These are phyloP conservation scores for Penicillium diatomitis DNA, from an alignment of 495 filamentous ascomycete genomes.

Conservation along the genomic window DNA sequence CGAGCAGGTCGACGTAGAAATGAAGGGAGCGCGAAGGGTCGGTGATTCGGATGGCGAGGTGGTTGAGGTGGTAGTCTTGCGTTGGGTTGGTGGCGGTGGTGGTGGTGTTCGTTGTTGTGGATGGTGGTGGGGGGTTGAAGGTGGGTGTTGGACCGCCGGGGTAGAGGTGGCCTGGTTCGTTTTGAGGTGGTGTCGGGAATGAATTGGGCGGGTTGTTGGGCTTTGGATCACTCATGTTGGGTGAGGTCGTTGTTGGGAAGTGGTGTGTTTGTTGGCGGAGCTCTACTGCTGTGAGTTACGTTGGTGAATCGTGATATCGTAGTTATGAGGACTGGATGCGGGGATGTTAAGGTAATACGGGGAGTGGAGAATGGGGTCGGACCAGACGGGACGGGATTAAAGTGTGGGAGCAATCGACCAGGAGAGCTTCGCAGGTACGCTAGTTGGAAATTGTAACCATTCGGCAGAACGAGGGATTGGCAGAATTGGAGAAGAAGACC, in stretches of 20 bases:
- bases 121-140: slow-evolving; percentile 16
- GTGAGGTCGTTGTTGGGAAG: background rate
- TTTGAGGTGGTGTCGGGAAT: slow-evolving; percentile 5
- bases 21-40: slow-evolving; percentile 29
- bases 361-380: no score
- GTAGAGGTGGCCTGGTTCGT: slow-evolving; percentile 20
- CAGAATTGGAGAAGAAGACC: no score
- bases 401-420: no score
- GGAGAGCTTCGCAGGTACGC: no score
- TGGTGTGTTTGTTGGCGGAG: background rate
- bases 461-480: no score
- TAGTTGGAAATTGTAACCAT: no score
- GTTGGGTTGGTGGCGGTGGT: slow-evolving; percentile 16
- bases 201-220: background rate
- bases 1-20: slow-evolving; percentile 40
- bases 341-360: no score
- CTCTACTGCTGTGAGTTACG: no score
- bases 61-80: slow-evolving; percentile 35
- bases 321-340: no score
- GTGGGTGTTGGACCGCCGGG: slow-evolving; percentile 21
- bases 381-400: no score
- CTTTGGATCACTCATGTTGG: background rate
- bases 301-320: no score
- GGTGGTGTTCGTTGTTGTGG: no score
- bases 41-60: slow-evolving; percentile 33